A percentile compares a stretch with the other conserved stretches of the same genome.
Conservation (phyloP, 176 grass and related monocot species). For the Lolium rigidum region DNA sequence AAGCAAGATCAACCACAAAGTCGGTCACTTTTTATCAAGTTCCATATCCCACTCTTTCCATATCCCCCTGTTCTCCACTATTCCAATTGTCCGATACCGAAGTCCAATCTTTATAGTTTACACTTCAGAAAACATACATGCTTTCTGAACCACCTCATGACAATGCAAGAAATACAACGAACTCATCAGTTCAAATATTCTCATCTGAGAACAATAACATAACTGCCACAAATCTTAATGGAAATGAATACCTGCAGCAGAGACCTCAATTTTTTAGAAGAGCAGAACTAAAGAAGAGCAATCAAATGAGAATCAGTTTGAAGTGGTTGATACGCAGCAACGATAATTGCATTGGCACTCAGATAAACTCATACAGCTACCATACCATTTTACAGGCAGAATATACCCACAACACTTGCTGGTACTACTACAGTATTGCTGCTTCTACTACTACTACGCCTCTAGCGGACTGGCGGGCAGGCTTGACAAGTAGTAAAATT, state of each 20-base stretch:
- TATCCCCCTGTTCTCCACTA: background rate
- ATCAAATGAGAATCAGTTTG: too few relatives aligned
- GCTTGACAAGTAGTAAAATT: conserved; percentile 61
- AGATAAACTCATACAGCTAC: conserved; percentile 31
- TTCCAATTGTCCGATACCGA: background rate
- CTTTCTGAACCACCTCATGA: background rate
- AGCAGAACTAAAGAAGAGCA: too few relatives aligned
- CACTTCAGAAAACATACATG: background rate
- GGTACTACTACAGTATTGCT: conserved; percentile 33
- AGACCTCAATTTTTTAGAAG: background rate
- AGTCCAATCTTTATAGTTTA: background rate
- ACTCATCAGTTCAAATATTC: background rate
- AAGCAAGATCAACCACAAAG: conserved; percentile 18
- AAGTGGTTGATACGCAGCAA: background rate
- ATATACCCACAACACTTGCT: conserved; percentile 22
- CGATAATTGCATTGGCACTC: conserved; percentile 14
- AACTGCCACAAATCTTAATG: background rate
- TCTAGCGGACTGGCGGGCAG: conserved; percentile 20
- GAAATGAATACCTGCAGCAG: too few relatives aligned
- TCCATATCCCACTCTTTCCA: background rate
- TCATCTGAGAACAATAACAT: background rate
- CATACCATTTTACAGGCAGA: conserved; percentile 17
- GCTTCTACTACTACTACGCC: conserved; percentile 49
- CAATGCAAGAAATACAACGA: background rate
- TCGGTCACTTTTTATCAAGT: conserved; percentile 16